phyloP scores from a whole-genome alignment of 441 rosid species.

The Populus hybrid region DNA sequence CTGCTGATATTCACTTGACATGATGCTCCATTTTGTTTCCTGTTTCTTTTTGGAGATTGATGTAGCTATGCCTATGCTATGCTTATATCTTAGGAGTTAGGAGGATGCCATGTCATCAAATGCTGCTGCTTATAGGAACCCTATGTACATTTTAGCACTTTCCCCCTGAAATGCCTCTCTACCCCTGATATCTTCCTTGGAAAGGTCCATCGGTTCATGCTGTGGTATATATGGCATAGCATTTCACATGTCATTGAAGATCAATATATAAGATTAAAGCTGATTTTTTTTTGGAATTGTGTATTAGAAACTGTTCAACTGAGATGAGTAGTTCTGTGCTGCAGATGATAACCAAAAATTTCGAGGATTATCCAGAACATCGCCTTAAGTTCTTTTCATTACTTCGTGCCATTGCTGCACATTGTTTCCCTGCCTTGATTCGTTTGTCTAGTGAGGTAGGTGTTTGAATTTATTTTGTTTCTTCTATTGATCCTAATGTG shows the following conservation, averaged over 20 bases:
- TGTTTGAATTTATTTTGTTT: conserved; percentile 19
- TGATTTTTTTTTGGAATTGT: not conserved
- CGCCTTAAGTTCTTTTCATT: conserved; percentile 97
- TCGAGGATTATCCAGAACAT: conserved; percentile 98
- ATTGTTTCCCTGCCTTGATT: conserved; percentile 93
- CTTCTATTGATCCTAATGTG: not conserved
- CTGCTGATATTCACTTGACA: not conserved
- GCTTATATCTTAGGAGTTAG: not conserved
- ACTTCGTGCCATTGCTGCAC: conserved; percentile 96
- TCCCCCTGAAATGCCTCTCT: not conserved
- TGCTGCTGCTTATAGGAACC: not conserved
- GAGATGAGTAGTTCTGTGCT: conserved; percentile 14
- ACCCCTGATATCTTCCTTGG: not conserved
- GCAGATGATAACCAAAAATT: conserved; percentile 99
- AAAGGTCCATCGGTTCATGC: not conserved
- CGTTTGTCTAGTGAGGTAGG: conserved; percentile 89
- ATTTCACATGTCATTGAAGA: not conserved
- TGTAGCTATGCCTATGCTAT: not conserved
- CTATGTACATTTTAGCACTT: not conserved
- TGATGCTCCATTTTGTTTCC: not conserved
- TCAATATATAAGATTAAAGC: not conserved
- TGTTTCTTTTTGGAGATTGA: not conserved
- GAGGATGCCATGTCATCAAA: not conserved
- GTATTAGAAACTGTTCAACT: not conserved
- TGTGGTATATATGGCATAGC: not conserved